Base-by-base conservation (phyloP, 345 rosid genomes). In the Dovyalis caffra region DNA sequence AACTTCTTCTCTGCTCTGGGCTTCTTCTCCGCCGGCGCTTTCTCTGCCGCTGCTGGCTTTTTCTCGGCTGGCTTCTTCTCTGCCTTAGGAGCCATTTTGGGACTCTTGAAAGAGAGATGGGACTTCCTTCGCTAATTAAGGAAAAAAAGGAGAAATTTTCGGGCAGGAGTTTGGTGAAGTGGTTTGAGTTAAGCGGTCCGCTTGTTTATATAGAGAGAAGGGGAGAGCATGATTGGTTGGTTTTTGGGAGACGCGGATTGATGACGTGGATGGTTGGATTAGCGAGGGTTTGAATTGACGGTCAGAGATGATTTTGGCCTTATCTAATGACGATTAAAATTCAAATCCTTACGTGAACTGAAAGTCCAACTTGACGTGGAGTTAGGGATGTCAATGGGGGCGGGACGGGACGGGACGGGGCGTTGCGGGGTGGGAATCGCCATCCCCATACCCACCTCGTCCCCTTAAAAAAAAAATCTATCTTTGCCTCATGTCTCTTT, bases 1-100 rank as follows among this genome's bases (percentile, higher is more conserved):
- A 78, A 11, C 29, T 78, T 78, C 69, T 78, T 78, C 72, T 77
- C 80, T 3, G 79, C 79, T 26, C 74, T 35, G 6, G 79, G 79
- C 70, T 76, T 76, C 79, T 76, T 76, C 69, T 76, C 79, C 38
- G 79, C 79, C 64, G 74, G 69, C 4, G 79, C 74, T 21, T 76
- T 69, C 75, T 70, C 80, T 18, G 2, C n/a, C n/a, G n/a, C n/a
- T n/a, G 70, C 70, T 3, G 71, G 80, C 58, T 77, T 77, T 64
- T 71, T 71, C 72, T 71, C 80, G 4, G 80, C 76, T 29, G n/a
- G n/a, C n/a, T n/a, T n/a, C n/a, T n/a, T n/a, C n/a, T n/a, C n/a
- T 16, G 74, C 66, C 81, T 73, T 78, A 0, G 77, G 81, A 16
- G 81, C 81, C 81, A 78, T 78, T n/a, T 49, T 11, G 9, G 11